A percentile compares a stretch with the other conserved stretches of the same genome.
Conservation (phyloP, 1,139 yeast genomes). For the Sugiyamaella castrensis region DNA sequence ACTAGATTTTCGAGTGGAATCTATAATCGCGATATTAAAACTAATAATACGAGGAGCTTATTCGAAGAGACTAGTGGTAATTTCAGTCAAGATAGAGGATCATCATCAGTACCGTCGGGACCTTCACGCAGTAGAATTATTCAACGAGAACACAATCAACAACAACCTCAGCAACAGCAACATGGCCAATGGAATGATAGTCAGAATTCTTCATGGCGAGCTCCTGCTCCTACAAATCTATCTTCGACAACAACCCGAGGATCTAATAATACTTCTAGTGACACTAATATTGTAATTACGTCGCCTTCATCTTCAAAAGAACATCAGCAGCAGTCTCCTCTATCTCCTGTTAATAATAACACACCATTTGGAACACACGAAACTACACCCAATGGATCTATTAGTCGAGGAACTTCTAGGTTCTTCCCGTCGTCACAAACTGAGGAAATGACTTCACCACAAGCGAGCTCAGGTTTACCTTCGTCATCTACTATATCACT, state of each 20-base stretch:
- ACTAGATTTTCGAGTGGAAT: slow-evolving; percentile 13
- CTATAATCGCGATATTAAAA: slow-evolving; percentile 11
- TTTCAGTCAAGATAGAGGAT: background rate
- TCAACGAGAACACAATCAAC: slow-evolving; percentile 5
- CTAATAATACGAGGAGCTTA: background rate
- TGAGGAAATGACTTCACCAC: slow-evolving; percentile 2
- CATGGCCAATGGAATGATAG: slow-evolving; percentile 5
- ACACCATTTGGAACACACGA: slow-evolving; percentile 13
- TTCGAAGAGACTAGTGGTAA: background rate
- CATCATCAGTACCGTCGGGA: background rate
- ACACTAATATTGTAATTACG: too few species aligned
- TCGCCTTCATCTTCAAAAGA: too few species aligned
- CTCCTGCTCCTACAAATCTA: background rate
- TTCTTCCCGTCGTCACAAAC: slow-evolving; percentile 21
- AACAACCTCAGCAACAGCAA: background rate
- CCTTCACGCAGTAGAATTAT: slow-evolving; percentile 7
- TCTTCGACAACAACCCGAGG: too few species aligned
- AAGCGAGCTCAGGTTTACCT: background rate
- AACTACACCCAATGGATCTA: slow-evolving; percentile 15
- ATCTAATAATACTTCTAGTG: too few species aligned
- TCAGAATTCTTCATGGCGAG: slow-evolving; percentile 4
- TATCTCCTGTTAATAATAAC: slow-evolving; percentile 11
- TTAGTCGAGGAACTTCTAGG: slow-evolving; percentile 19
- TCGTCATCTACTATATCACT: background rate
- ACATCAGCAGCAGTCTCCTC: slow-evolving; percentile 9